A percentile compares a stretch with the other conserved stretches of the same genome.
Conservation (phyloP, 371 early-diverging fungal genomes). For the Mucor ambiguus region DNA sequence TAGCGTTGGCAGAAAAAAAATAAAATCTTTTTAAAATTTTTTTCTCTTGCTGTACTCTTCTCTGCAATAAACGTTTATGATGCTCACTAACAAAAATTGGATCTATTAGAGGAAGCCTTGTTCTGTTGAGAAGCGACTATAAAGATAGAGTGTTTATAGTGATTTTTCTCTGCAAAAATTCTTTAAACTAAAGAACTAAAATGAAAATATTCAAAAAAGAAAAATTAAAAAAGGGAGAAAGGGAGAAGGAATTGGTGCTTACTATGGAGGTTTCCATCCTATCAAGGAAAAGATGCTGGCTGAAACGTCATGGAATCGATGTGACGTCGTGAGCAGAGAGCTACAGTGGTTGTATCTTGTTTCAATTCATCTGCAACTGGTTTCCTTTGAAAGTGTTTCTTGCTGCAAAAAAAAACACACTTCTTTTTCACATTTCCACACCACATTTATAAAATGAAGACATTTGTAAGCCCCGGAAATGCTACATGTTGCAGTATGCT, state of each 20-base stretch:
- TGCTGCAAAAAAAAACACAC: not conserved
- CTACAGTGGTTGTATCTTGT: not conserved
- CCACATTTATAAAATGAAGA: constrained; percentile 22
- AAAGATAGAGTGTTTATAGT: not conserved
- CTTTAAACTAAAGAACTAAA: not conserved
- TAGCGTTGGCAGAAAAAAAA: not conserved
- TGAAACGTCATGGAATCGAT: not conserved
- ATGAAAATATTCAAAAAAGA: not conserved
- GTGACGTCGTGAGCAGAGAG: constrained; percentile 2
- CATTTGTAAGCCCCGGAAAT: constrained; percentile 32
- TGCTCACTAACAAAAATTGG: not conserved
- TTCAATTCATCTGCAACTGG: not conserved
- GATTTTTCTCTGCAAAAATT: not conserved
- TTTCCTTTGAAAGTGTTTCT: not conserved
- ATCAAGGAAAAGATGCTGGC: not conserved
- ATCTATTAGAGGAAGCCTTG: not conserved
- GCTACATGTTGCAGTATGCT: constrained; percentile 30
- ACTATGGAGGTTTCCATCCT: not conserved
- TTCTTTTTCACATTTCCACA: not conserved
- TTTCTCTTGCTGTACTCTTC: not conserved
- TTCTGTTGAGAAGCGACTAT: not conserved
- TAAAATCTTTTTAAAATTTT: not conserved
- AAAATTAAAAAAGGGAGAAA: not conserved
- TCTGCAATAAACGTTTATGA: not conserved
- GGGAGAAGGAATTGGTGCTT: not conserved